These are phyloP conservation scores for Pichia gijzeniarum DNA, from an alignment of 805 yeast species.

Conservation along the genomic window DNA sequence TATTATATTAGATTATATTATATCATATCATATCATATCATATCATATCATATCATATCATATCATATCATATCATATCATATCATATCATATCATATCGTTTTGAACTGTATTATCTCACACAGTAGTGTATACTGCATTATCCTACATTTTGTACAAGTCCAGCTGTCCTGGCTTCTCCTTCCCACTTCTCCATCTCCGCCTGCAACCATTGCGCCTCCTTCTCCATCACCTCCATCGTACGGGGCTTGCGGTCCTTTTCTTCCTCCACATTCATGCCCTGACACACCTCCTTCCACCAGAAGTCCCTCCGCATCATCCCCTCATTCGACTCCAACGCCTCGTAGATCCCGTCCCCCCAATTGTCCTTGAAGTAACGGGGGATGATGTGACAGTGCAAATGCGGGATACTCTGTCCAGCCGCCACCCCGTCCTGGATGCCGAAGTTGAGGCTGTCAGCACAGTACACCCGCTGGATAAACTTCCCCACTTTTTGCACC, in stretches of 20 bases:
- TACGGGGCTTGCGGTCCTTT: conserved; percentile 50
- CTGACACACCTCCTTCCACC: conserved; percentile 25
- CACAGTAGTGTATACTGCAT: too few species aligned
- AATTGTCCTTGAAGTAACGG: conserved; percentile 51
- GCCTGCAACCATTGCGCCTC: conserved; percentile 58
- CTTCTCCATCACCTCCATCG: conserved; percentile 55
- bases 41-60: too few species aligned
- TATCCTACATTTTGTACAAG: too few species aligned
- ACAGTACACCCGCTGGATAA: conserved; percentile 58
- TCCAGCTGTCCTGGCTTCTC: conserved; percentile 1
- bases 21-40: too few species aligned
- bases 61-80: too few species aligned
- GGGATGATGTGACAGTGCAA: conserved; percentile 93
- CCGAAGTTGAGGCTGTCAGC: conserved; percentile 87
- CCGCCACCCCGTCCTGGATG: conserved; percentile 93
- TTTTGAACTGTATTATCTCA: too few species aligned
- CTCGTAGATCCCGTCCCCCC: conserved; percentile 70
- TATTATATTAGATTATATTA: too few species aligned
- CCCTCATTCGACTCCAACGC: conserved; percentile 52
- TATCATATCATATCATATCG: too few species aligned
- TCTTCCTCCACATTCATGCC: conserved; percentile 36
- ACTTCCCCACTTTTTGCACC: conserved; percentile 61
- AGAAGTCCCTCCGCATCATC: conserved; percentile 29
- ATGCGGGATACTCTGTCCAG: conserved; percentile 96
- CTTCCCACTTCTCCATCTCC: conserved; percentile 32